These are phyloP conservation scores for Funneliformis geosporum DNA, from an alignment of 192 early-diverging fungal species.

Conservation along the genomic window DNA sequence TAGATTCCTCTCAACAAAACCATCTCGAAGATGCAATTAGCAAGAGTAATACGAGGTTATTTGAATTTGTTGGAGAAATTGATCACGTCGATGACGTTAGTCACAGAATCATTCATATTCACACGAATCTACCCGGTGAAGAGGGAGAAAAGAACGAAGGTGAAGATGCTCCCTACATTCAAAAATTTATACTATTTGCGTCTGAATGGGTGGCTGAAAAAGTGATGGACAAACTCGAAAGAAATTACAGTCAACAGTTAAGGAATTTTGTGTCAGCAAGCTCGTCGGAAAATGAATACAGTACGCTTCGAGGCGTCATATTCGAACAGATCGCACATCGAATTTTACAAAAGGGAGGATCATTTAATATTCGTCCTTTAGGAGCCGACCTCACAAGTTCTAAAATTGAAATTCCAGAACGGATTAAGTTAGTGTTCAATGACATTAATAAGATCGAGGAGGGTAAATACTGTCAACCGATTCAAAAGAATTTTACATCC, in stretches of 20 bases:
- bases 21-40: neutral
- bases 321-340: slow-evolving; percentile 4
- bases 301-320: neutral
- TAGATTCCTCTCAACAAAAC: neutral
- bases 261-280: too few species aligned
- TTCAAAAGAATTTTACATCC: slow-evolving; percentile 6
- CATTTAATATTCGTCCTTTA: slow-evolving; percentile 16
- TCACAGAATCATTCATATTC: neutral
- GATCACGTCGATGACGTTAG: neutral
- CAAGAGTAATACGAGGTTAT: neutral
- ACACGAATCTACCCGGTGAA: neutral
- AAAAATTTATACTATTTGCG: slow-evolving; percentile 9
- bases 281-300: neutral
- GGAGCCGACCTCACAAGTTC: neutral
- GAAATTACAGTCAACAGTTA: too few species aligned
- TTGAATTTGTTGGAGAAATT: neutral
- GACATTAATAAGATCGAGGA: neutral
- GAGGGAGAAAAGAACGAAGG: neutral
- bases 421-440: neutral
- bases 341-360: slow-evolving; percentile 9
- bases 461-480: neutral
- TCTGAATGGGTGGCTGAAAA: neutral
- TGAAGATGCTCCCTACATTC: neutral
- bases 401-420: neutral
- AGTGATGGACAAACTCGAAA: too few species aligned